Base-by-base conservation (phyloP, 257 asterid genomes). In the Solanum arcanum region DNA sequence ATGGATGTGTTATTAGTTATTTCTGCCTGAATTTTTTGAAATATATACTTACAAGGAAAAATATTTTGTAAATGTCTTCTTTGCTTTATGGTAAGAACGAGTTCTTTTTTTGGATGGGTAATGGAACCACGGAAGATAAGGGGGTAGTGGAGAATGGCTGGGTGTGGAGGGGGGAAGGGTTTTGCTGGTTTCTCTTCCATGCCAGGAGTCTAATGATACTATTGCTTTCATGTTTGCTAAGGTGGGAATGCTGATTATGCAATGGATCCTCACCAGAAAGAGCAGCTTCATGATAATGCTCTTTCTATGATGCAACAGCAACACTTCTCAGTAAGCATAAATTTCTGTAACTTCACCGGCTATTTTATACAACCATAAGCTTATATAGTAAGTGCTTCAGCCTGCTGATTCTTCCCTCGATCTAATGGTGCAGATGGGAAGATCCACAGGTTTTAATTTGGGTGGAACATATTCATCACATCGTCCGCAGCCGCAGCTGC, bases 401-500 rank as follows among this genome's bases (percentile, higher is more conserved):
- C 69, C 69, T 81, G 85, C 29, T 81, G 46, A 81, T 29, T 49
- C 85, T 49, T 41, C n/a, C 29, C 78, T 86, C 89, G 83, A 76
- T 86, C 85, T 66, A 42, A 85, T 88, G 89, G 68, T 83, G 89
- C 90, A 96, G 99, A 88, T 94, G 90, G 98, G 96, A 87, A 91
- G 98, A 91, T 94, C 99, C 84, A 37, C 97, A 83, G 98, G 96
- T 77, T 91, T 93, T 59, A 91, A 91, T 86, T 94, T 93, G 87
- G 96, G 96, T 86, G 97, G 95, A 73, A 89, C 95, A 14, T 92
- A 92, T 90, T 91, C 98, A 75, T 93, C 99, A 27, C 97, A 94
- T 90, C 94, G 92, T 90, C 98, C 93, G 87, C 99, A 95, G 87
- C 97, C 94, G 88, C 95, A 93, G 88, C 97, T 95, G 76, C 92